Evolutionary conservation across 2,329 filamentous ascomycete genomes (phyloP), one percentile per base, ranked within the genome.

Genomic region (Sphaerulina populicola): DNA sequence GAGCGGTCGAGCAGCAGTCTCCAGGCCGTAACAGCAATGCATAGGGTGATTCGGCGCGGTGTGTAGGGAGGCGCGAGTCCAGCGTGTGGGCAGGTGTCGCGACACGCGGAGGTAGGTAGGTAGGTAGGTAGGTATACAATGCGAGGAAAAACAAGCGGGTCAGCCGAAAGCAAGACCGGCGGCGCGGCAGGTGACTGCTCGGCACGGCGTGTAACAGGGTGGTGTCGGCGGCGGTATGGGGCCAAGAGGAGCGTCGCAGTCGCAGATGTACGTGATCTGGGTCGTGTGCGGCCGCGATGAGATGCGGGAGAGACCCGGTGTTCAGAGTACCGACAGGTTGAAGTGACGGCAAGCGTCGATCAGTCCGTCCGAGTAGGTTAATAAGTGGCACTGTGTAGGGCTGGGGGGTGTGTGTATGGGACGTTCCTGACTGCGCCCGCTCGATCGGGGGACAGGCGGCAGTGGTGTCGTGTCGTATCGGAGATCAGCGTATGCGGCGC

Each of bases 1-100:
- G 40, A 53, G 51, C 48, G 59, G 56, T 63, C 62, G 64, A 61
- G 58, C 61, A 60, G 60, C 58, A 58, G 54, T 53, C 48, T 51
- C 51, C 47, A 56, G 54, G 51, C 54, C 46, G 47, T 52, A 30
- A 49, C 37, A 51, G 55, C 61, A 54, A 64, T 63, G 60, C 63
- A 65, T 64, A 63, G 57, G 57, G 52, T 46, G 55, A 44, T 42
- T 35, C 31, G 39, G 39, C 10, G 21, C 44, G 40, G 33, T 33
- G 40, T 42, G 21, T 50, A 18, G 11, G 21, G 14, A 31, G 33
- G 46, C 38, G 30, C 36, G n/a, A 23, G 30, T 41, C 30, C n/a
- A 23, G 46, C 18, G 21, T 39, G 45, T 6, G 11, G 35, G 31
- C 15, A n/a, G 31, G 15, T 41, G 41, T 21, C 30, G 31, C 18